Conservation (phyloP, 495 filamentous ascomycete species). For the Chaetomium tenue region DNA sequence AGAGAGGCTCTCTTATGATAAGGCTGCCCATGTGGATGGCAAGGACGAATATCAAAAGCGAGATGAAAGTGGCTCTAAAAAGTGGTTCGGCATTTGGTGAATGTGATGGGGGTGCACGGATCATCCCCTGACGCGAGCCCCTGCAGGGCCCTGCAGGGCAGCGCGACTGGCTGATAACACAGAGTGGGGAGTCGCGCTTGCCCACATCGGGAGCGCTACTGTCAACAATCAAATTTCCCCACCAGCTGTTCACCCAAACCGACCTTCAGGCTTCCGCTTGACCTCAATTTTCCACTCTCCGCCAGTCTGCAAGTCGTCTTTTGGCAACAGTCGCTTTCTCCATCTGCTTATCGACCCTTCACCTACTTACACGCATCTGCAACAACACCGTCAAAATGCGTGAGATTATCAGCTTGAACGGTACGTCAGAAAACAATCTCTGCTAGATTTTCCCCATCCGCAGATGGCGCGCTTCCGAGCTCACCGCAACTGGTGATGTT, state of each 20-base stretch:
- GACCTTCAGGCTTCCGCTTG: slow-evolving; percentile 35
- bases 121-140: slow-evolving; percentile 16
- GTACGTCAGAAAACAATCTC: slow-evolving; percentile 56
- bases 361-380: slow-evolving; percentile 20
- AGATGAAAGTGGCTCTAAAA: too few species aligned
- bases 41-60: too few species aligned
- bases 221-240: slow-evolving; percentile 45
- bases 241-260: slow-evolving; percentile 28
- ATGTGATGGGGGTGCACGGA: slow-evolving; percentile 6
- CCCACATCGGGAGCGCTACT: slow-evolving; percentile 32
- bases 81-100: not conserved
- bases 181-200: slow-evolving; percentile 30
- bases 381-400: slow-evolving; percentile 67
- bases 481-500: slow-evolving; percentile 35
- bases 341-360: slow-evolving; percentile 25
- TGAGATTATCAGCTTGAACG: slow-evolving; percentile 99
- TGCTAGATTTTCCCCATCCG: slow-evolving; percentile 12
- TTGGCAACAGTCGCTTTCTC: slow-evolving; percentile 20
- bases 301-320: slow-evolving; percentile 29
- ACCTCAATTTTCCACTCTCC: slow-evolving; percentile 38
- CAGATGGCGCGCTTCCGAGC: slow-evolving; percentile 35
- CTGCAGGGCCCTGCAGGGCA: not conserved
- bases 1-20: too few species aligned
- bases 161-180: slow-evolving; percentile 32
- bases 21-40: too few species aligned